These are phyloP conservation scores for Herpetospermum pedunculosum DNA, from an alignment of 306 rosid genomes.

Conservation along the genomic window DNA sequence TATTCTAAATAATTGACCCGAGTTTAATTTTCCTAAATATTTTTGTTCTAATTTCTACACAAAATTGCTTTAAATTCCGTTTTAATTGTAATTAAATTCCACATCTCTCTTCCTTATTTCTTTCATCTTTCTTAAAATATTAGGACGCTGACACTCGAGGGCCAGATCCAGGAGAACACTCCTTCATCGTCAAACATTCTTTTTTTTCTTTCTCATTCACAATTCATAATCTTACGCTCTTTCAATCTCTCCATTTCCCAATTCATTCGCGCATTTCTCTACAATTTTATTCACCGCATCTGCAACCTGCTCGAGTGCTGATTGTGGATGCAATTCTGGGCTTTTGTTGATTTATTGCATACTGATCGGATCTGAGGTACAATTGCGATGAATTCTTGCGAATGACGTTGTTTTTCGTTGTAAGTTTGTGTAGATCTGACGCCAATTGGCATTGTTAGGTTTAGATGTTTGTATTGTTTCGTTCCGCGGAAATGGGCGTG, in stretches of 20 bases:
- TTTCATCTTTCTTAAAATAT: neutral
- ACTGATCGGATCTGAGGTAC: conserved; percentile 40
- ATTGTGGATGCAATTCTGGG: conserved; percentile 19
- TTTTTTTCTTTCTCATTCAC: neutral
- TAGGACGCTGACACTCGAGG: neutral
- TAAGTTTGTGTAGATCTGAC: conserved; percentile 14
- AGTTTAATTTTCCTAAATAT: too few species aligned
- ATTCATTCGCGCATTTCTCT: neutral
- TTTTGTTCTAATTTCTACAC: neutral
- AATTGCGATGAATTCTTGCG: neutral
- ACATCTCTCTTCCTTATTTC: neutral
- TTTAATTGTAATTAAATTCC: neutral
- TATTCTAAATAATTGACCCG: too few species aligned
- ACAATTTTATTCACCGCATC: neutral
- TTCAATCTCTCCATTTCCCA: neutral
- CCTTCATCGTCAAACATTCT: neutral
- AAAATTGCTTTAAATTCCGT: neutral
- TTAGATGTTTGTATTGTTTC: neutral
- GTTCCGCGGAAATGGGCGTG: conserved; percentile 2
- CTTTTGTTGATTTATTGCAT: conserved; percentile 11
- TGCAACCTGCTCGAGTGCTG: conserved; percentile 5
- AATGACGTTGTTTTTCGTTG: neutral
- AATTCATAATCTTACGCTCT: neutral
- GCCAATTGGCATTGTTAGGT: neutral
- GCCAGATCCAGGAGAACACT: conserved; percentile 18